These are phyloP conservation scores for Boletus insuetus DNA, from an alignment of 768 basidiomycete species.

Conservation along the genomic window DNA sequence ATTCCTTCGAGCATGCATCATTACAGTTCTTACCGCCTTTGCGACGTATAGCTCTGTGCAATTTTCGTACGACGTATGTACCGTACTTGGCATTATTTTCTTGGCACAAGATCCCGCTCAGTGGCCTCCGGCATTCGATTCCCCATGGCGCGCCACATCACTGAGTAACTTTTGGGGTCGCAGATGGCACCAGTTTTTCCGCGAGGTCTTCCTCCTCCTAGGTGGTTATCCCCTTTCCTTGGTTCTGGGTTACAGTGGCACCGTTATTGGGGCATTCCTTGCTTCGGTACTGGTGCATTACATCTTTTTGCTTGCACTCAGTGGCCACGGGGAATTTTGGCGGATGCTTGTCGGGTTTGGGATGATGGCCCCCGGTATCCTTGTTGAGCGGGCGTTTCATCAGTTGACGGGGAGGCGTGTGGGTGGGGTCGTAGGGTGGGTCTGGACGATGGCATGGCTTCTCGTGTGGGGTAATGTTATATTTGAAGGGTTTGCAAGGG, in stretches of 20 bases:
- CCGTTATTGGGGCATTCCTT: not conserved
- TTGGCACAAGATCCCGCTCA: not conserved
- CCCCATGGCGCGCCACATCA: constrained; percentile 1
- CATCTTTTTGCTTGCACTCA: not conserved
- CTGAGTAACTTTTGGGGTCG: constrained; percentile 1
- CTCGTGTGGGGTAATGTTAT: not conserved
- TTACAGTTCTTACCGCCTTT: not conserved
- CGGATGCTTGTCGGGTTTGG: not conserved
- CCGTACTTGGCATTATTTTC: not conserved
- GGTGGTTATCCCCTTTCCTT: not conserved
- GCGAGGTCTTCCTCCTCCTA: not conserved
- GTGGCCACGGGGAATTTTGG: not conserved
- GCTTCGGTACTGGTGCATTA: not conserved
- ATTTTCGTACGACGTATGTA: not conserved
- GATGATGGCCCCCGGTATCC: constrained; percentile 1
- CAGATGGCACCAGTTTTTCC: constrained; percentile 2
- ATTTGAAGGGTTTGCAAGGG: not conserved
- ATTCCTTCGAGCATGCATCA: not conserved
- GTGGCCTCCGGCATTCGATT: constrained; percentile 2
- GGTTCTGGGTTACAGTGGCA: not conserved
- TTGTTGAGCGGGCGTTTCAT: not conserved
- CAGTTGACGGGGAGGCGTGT: not conserved
- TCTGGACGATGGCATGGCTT: constrained; percentile 2
- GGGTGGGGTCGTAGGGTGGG: not conserved
- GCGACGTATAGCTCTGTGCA: not conserved